Percentiles rank a stretch among this genome's conserved stretches.
These are phyloP conservation scores for Dalechampia spathulata DNA, from an alignment of 441 rosid genomes.

Conservation along the genomic window DNA sequence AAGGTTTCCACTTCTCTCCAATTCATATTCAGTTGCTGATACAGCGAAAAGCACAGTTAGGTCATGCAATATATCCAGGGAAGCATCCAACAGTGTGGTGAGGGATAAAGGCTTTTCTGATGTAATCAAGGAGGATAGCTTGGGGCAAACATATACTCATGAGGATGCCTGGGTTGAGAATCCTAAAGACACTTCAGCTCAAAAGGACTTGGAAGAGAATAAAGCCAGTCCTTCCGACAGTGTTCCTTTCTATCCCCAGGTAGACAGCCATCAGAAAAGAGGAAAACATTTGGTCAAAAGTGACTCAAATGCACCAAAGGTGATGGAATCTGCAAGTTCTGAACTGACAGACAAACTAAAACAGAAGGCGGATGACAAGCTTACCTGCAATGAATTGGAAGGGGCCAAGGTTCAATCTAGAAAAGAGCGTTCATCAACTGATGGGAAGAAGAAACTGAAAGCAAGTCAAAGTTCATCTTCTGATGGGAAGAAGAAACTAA, in stretches of 20 bases:
- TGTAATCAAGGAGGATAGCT: conserved; percentile 26
- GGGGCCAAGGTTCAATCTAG: conserved; percentile 26
- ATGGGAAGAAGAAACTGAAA: conserved; percentile 45
- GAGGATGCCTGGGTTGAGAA: conserved; percentile 42
- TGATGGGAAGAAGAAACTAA: conserved; percentile 44
- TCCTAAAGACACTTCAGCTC: conserved; percentile 34
- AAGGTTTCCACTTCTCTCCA: conserved; percentile 66
- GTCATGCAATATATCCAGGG: conserved; percentile 27
- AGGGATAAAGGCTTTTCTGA: conserved; percentile 28
- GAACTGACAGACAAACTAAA: conserved; percentile 35
- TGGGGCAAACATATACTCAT: conserved; percentile 22
- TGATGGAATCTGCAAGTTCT: conserved; percentile 33
- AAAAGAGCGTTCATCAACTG: conserved; percentile 45
- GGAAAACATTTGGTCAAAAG: conserved; percentile 34
- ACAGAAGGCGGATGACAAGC: conserved; percentile 38
- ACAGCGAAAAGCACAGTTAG: conserved; percentile 29
- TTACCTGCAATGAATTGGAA: conserved; percentile 27
- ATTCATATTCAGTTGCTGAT: conserved; percentile 28
- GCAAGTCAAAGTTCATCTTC: conserved; percentile 42
- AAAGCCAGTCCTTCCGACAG: conserved; percentile 34
- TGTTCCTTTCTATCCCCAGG: conserved; percentile 34
- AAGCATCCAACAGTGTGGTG: conserved; percentile 21
- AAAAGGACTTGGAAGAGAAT: conserved; percentile 50
- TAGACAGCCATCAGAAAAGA: conserved; percentile 37
- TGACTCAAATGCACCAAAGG: conserved; percentile 33